phyloP scores from a whole-genome alignment of 116 monocot species.

The Iris pallida region DNA sequence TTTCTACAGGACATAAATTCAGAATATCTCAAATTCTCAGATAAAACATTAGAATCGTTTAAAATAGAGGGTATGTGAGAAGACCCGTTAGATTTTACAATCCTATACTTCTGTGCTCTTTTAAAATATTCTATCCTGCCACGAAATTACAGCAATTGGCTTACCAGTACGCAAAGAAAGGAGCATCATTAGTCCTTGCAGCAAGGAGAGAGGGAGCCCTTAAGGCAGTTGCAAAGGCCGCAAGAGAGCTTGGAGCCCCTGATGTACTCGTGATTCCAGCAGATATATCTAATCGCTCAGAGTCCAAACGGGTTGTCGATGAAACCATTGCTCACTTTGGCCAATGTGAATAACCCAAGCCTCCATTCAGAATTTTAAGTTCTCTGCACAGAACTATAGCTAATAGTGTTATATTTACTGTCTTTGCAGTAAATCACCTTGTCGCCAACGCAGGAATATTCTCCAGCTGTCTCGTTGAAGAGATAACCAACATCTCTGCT shows the following conservation, averaged over 20 bases:
- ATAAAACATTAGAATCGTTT: too few relatives aligned
- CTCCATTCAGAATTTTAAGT: not conserved
- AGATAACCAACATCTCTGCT: slow-evolving; percentile 15
- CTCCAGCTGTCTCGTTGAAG: slow-evolving; percentile 33
- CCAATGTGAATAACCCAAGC: slow-evolving; percentile 22
- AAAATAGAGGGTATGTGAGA: too few relatives aligned
- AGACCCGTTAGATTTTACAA: too few relatives aligned
- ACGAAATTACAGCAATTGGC: slow-evolving; percentile 31
- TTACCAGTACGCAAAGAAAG: slow-evolving; percentile 44
- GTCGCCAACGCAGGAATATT: slow-evolving; percentile 45
- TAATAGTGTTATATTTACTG: not conserved
- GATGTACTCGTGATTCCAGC: slow-evolving; percentile 40
- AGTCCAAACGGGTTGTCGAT: slow-evolving; percentile 36
- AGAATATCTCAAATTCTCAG: too few relatives aligned
- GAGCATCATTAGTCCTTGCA: slow-evolving; percentile 33
- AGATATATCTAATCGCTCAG: slow-evolving; percentile 29
- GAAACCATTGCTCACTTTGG: slow-evolving; percentile 43
- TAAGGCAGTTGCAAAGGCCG: slow-evolving; percentile 29
- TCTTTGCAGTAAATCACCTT: slow-evolving; percentile 44
- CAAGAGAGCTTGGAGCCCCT: slow-evolving; percentile 28
- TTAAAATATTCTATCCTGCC: too few relatives aligned
- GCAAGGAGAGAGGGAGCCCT: slow-evolving; percentile 44
- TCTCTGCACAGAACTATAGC: not conserved
- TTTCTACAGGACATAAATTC: too few relatives aligned
- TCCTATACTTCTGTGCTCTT: too few relatives aligned